Evolutionary conservation across 495 filamentous ascomycete species (phyloP), one percentile per base, ranked within the genome.

Genomic region (Aspergillus wentii): DNA sequence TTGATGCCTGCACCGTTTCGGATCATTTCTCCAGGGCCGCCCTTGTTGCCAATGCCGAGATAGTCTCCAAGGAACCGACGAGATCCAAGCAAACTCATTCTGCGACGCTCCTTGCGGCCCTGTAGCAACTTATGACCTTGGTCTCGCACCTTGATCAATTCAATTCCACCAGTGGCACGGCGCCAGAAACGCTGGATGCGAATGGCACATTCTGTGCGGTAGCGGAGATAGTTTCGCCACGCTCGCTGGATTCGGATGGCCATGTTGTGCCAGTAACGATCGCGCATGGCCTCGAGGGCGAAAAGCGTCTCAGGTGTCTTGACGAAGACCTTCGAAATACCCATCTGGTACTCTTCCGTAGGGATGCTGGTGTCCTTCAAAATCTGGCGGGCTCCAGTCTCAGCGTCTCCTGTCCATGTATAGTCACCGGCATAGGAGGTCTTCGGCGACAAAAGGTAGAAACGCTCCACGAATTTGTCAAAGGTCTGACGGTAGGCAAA

Each of bases 261-360:
- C 92, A 99, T 97, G 64, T 97, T 99, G 60, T 95, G 88, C 90
- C 91, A 97, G 62, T 96, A 97, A 16, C 85, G 75, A 57, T 97
- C 94, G 44, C 94, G 76, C 92, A 99, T 96, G 27, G 92, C 87
- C 60, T 99, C 94, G 13, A 99, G 71, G 7, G 92, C 94, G 51
- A 99, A 99, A 7, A 99, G 66, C 0, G 94, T 97, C 65, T 99
- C 94, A 2, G 94, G 94, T 0, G 94, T 94, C 61, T 99, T 99
- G 69, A 99, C 94, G 46, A 99, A 99, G 28, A 87, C 91, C 64
- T 97, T 99, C 5, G 84, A 88, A 25, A 94, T 85, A 63, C 94
- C 94, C 75, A 99, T 82, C 60, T 99, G 94, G 67, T 87, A 97
- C 59, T 99, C 94, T 49, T 96, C 92, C 14, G 79, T 69, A 0